Base-by-base conservation (phyloP, 306 rosid genomes). In the Geum urbanum region DNA sequence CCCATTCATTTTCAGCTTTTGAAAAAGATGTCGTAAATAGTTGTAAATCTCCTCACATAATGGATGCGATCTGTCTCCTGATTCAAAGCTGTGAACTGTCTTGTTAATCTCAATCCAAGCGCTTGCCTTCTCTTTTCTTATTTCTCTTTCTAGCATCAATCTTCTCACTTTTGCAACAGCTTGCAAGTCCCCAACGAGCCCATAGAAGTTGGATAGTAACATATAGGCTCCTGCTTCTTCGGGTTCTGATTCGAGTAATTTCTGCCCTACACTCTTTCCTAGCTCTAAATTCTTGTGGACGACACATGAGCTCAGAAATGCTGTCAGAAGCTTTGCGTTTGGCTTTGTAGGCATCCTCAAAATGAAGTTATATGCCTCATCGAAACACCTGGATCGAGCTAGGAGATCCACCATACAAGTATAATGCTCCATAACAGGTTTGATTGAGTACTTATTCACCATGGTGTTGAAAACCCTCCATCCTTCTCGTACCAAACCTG, bases 361-460 rank as follows among this genome's bases (percentile, higher is more conserved):
- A 15, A 72, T 63, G 67, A 80, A 72, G 32, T 58, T 37, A 7
- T 43, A 69, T 4, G 84, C 84, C 40, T 76, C 78, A 5, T 8
- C n/a, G 9, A 80, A 58, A 43, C 6, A 60, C 50, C 70, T 69
- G 1, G 81, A 70, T 43, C 76, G 43, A 0, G 76, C 81, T 48
- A 80, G 64, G 22, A 80, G 77, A 63, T 80, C 84, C 50, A 76
- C 78, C 75, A 72, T 72, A 57, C 81, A 80, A 11, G 81, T 76
- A 24, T 80, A 80, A 44, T 76, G 84, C 78, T 72, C 84, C 55
- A 80, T 76, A 71, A 46, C 55, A 54, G 82, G 75, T 6, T 48
- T n/a, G 55, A 72, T 62, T 9, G 47, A 76, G 41, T 76, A 68
- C 44, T 61, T 72, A 59, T 68, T 63, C 22, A 40, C 41, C 81